A percentile compares a stretch with the other conserved stretches of the same genome.
phyloP scores from a whole-genome alignment of 371 early-diverging fungal species.

The Coemansia sp. region DNA sequence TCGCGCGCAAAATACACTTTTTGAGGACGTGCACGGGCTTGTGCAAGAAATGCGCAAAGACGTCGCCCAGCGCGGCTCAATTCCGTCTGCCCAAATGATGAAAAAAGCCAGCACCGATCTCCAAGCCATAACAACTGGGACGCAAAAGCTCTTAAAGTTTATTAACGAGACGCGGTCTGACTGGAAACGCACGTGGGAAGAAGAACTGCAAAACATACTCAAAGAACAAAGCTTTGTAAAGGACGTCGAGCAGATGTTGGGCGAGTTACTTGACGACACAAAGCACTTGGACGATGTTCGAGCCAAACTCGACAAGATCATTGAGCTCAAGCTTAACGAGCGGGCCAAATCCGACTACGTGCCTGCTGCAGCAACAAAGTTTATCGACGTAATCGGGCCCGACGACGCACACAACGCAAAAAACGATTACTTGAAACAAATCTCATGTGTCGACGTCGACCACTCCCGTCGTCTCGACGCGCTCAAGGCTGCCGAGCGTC shows the following conservation, averaged over 20 bases:
- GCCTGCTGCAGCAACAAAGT: conserved; percentile 45
- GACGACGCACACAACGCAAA: conserved; percentile 67
- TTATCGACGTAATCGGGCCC: conserved; percentile 60
- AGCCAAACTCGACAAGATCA: conserved; percentile 60
- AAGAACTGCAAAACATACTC: conserved; percentile 73
- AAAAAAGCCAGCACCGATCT: conserved; percentile 58
- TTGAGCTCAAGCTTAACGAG: conserved; percentile 55
- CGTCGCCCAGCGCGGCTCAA: conserved; percentile 69
- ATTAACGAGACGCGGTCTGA: conserved; percentile 60
- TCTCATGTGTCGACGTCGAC: conserved; percentile 67
- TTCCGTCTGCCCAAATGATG: conserved; percentile 62
- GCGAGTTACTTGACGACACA: conserved; percentile 68
- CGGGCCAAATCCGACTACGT: conserved; percentile 23
- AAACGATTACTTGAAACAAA: conserved; percentile 68
- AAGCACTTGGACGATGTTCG: conserved; percentile 59
- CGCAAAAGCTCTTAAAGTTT: conserved; percentile 57
- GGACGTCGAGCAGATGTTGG: conserved; percentile 66
- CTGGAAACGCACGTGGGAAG: conserved; percentile 84
- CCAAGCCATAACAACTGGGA: conserved; percentile 53
- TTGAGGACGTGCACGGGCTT: conserved; percentile 69
- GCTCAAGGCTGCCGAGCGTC: conserved; percentile 64
- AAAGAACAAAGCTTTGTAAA: conserved; percentile 77
- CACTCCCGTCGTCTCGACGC: conserved; percentile 67
- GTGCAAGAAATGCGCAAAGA: conserved; percentile 76
- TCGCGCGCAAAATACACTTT: conserved; percentile 56